Percentiles rank a stretch among this genome's conserved stretches.
Conservation (phyloP, 2,329 filamentous ascomycete genomes). For the Achaetomium macrosporum region DNA sequence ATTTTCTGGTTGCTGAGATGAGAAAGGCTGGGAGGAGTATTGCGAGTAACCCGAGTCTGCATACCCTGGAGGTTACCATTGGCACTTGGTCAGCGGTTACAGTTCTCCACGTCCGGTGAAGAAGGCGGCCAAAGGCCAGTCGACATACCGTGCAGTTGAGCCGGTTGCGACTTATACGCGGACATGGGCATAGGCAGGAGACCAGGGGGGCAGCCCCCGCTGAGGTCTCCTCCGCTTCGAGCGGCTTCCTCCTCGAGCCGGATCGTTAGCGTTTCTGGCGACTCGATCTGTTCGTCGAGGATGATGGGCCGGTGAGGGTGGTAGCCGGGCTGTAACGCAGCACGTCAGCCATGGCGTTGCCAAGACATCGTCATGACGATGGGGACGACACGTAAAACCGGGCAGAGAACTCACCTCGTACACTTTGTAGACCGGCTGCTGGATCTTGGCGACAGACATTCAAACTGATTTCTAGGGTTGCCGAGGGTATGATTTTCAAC, state of each 20-base stretch:
- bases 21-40: conserved; percentile 44
- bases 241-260: conserved; percentile 52
- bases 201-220: conserved; percentile 51
- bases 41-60: conserved; percentile 47
- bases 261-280: conserved; percentile 51
- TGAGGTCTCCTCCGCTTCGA: conserved; percentile 48
- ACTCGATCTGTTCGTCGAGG: conserved; percentile 52
- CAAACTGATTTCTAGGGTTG: conserved; percentile 37
- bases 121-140: not conserved
- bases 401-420: conserved; percentile 48
- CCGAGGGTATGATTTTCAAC: not conserved
- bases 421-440: conserved; percentile 51
- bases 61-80: conserved; percentile 25
- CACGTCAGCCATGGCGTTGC: not conserved
- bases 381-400: no score
- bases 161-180: conserved; percentile 71
- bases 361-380: no score
- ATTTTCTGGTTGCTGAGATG: conserved; percentile 45
- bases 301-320: conserved; percentile 52
- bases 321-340: conserved; percentile 41
- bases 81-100: conserved; percentile 1
- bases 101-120: not conserved
- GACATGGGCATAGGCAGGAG: conserved; percentile 79
- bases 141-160: conserved; percentile 75
- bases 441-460: conserved; percentile 55